These are phyloP conservation scores for Jamesozyma rosinii DNA, from an alignment of 805 yeast species.

Conservation along the genomic window DNA sequence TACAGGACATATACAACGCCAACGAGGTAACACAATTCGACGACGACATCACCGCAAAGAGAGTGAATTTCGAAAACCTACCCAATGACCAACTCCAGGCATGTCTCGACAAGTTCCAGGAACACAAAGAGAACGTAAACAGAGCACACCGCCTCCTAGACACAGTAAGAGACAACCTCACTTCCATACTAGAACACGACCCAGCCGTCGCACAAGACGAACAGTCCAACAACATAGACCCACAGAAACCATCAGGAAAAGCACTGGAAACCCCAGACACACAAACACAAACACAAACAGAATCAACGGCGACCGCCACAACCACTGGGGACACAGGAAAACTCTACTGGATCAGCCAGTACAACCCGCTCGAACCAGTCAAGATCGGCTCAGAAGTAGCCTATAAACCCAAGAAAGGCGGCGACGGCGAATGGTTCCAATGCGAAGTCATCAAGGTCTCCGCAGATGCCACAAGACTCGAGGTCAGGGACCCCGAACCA, in stretches of 20 bases:
- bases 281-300: not conserved
- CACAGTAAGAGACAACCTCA: constrained; percentile 39
- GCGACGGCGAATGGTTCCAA: constrained; percentile 87
- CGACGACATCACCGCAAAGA: constrained; percentile 24
- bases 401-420: constrained; percentile 56
- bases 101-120: constrained; percentile 35
- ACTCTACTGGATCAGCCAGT: constrained; percentile 44
- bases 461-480: constrained; percentile 69
- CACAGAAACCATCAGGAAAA: not conserved
- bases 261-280: not conserved
- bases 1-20: constrained; percentile 59
- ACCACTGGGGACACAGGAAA: constrained; percentile 28
- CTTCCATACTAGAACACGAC: constrained; percentile 31
- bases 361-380: constrained; percentile 50
- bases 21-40: constrained; percentile 50
- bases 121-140: constrained; percentile 50
- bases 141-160: constrained; percentile 39
- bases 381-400: constrained; percentile 77
- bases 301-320: not conserved
- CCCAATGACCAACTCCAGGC: constrained; percentile 34
- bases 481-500: constrained; percentile 96
- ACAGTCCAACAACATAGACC: constrained; percentile 1
- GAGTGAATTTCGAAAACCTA: constrained; percentile 27
- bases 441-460: constrained; percentile 75
- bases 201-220: constrained; percentile 1